Conservation (phyloP, 768 basidiomycete species). For the Neoboletus brunneissimus region DNA sequence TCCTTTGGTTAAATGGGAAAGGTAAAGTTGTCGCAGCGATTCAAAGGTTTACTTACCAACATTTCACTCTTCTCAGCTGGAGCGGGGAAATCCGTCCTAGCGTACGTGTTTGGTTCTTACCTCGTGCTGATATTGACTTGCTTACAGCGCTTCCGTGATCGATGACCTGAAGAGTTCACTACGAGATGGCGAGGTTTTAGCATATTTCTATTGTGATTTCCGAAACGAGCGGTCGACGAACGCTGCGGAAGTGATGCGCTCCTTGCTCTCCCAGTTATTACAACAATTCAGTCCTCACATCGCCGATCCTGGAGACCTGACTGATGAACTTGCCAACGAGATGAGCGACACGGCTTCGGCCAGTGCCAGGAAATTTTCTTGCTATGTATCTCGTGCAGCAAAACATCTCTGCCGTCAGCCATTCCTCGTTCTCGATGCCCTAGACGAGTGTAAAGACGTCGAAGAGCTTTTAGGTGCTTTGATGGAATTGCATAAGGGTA, state of each 20-base stretch:
- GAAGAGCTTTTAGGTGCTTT: neutral
- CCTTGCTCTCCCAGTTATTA: constrained; percentile 17
- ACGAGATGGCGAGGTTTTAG: neutral
- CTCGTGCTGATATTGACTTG: neutral
- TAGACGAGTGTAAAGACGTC: constrained; percentile 15
- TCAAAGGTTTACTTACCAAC: neutral
- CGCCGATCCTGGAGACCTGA: neutral
- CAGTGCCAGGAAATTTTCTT: neutral
- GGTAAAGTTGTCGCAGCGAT: neutral
- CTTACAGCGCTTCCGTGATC: constrained; percentile 15
- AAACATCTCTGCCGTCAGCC: neutral
- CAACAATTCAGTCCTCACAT: neutral
- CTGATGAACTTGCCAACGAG: neutral
- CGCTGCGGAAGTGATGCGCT: constrained; percentile 11
- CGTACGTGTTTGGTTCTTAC: neutral
- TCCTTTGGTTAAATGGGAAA: constrained; percentile 18
- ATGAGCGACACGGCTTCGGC: neutral
- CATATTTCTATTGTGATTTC: constrained; percentile 24
- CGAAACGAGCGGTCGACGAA: constrained; percentile 7
- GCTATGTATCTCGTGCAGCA: constrained; percentile 1
- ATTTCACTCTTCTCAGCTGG: neutral
- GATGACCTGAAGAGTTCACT: neutral
- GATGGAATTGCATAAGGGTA: neutral
- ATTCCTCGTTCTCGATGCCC: constrained; percentile 10
- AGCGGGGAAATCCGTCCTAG: constrained; percentile 15